Conservation (phyloP, 768 basidiomycete genomes). For the Crassisporium funariophilum region DNA sequence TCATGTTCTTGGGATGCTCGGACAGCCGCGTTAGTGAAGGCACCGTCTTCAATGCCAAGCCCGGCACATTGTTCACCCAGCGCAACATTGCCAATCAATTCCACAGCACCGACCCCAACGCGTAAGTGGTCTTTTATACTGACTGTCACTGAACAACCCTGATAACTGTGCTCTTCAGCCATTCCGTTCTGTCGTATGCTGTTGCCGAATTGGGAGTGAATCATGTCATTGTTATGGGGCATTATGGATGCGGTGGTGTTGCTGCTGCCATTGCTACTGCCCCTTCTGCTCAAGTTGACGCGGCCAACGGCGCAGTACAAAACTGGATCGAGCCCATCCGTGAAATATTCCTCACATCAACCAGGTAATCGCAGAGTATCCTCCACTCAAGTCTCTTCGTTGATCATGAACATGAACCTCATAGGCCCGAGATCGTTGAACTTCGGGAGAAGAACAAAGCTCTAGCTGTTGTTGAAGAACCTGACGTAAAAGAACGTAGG, state of each 20-base stretch:
- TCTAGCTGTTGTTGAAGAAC: conserved; percentile 20
- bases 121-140: conserved; percentile 23
- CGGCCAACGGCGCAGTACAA: conserved; percentile 35
- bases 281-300: conserved; percentile 21
- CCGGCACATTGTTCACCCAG: conserved; percentile 40
- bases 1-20: conserved; percentile 41
- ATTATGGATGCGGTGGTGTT: conserved; percentile 46
- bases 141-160: not conserved
- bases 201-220: conserved; percentile 37
- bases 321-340: conserved; percentile 44
- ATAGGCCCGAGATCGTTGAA: conserved; percentile 37
- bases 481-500: conserved; percentile 34
- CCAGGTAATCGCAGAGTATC: conserved; percentile 30
- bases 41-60: conserved; percentile 39
- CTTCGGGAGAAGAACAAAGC: conserved; percentile 28
- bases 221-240: conserved; percentile 46
- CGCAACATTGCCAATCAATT: conserved; percentile 46
- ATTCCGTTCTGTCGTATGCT: conserved; percentile 40
- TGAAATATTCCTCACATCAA: conserved; percentile 35
- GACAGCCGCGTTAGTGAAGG: conserved; percentile 42
- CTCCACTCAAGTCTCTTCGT: not conserved
- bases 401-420: not conserved
- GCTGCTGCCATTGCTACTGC: conserved; percentile 37
- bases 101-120: conserved; percentile 34
- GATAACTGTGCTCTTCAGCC: conserved; percentile 1